phyloP scores from a whole-genome alignment of 805 yeast genomes.

The Candida tibetensis region DNA sequence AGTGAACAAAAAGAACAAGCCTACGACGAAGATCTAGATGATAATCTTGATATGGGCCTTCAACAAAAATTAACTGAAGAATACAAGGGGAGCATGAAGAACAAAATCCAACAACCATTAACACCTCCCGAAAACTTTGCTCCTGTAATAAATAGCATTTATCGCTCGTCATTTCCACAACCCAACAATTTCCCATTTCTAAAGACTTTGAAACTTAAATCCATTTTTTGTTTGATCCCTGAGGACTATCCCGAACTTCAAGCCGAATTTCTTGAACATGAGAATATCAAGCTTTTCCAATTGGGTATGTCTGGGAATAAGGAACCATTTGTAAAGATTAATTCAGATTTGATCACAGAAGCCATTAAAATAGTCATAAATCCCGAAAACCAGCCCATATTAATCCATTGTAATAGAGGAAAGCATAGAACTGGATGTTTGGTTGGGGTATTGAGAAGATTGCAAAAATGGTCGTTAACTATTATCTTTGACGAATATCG shows the following conservation, averaged over 20 bases:
- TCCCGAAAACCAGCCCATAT: slow-evolving; percentile 85
- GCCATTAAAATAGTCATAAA: slow-evolving; percentile 79
- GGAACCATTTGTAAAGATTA: slow-evolving; percentile 83
- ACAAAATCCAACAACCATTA: slow-evolving; percentile 16
- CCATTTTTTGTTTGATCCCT: slow-evolving; percentile 81
- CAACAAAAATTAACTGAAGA: slow-evolving; percentile 20
- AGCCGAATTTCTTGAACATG: slow-evolving; percentile 53
- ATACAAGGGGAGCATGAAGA: slow-evolving; percentile 10
- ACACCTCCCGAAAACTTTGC: slow-evolving; percentile 91
- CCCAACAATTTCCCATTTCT: slow-evolving; percentile 76
- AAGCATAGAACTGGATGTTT: slow-evolving; percentile 96
- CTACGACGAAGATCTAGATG: slow-evolving; percentile 43
- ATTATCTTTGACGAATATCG: slow-evolving; percentile 96
- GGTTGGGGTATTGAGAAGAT: slow-evolving; percentile 84
- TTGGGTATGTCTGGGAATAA: slow-evolving; percentile 95
- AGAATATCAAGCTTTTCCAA: slow-evolving; percentile 72
- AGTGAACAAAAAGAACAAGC: slow-evolving; percentile 9
- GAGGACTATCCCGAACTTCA: slow-evolving; percentile 88
- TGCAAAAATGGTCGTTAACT: slow-evolving; percentile 90
- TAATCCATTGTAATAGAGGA: slow-evolving; percentile 95
- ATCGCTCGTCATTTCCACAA: slow-evolving; percentile 87
- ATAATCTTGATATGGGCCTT: slow-evolving; percentile 31
- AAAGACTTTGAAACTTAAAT: slow-evolving; percentile 57
- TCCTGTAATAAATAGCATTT: slow-evolving; percentile 68
- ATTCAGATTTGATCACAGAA: slow-evolving; percentile 63